phyloP scores from a whole-genome alignment of 257 asterid genomes.

The Echium plantagineum region DNA sequence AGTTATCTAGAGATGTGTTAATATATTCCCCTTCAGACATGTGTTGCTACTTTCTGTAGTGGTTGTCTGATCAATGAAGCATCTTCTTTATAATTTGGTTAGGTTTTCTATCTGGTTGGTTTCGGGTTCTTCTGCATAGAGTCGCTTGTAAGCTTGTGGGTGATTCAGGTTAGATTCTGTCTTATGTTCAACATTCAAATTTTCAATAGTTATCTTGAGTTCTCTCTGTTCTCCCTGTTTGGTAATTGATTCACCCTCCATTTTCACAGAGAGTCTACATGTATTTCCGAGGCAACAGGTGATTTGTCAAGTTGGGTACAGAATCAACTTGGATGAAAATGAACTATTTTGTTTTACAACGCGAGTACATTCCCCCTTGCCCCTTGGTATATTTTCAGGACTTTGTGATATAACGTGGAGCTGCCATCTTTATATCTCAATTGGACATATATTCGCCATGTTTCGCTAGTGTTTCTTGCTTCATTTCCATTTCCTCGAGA shows the following conservation, averaged over 20 bases:
- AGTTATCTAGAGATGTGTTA: neutral
- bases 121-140: conserved; percentile 82
- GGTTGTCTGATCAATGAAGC: neutral
- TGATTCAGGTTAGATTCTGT: conserved; percentile 64
- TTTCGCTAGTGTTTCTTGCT: neutral
- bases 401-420: neutral
- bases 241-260: conserved; percentile 1
- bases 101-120: conserved; percentile 87
- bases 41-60: conserved; percentile 3
- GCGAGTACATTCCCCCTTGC: too few relatives aligned
- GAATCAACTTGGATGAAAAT: too few relatives aligned
- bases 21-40: neutral
- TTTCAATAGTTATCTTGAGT: too few relatives aligned
- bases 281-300: conserved; percentile 80
- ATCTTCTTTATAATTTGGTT: conserved; percentile 18
- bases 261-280: conserved; percentile 69
- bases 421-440: neutral
- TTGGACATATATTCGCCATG: neutral
- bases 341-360: neutral
- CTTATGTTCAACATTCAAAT: too few relatives aligned
- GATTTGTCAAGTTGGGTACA: conserved; percentile 6
- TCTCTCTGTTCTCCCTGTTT: neutral
- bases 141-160: conserved; percentile 77
- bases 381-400: neutral
- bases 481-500: too few relatives aligned